phyloP scores from a whole-genome alignment of 257 asterid genomes.

The Petrea volubilis region DNA sequence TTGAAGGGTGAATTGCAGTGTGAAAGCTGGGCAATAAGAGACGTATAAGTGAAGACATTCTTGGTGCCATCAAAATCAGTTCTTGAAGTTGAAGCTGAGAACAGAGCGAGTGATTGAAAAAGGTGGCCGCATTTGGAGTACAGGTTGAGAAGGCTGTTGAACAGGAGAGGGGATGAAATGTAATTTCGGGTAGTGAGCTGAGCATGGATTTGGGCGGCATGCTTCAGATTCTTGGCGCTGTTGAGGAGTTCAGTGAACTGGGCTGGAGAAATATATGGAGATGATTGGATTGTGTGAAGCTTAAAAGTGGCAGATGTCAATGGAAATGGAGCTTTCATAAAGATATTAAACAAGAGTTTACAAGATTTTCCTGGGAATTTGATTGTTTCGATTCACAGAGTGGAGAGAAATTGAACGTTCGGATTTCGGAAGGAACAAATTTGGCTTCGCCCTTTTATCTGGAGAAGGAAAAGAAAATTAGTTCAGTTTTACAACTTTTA shows the following conservation, averaged over 20 bases:
- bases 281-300: neutral
- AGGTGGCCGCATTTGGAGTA: conserved; percentile 45
- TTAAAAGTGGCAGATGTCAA: neutral
- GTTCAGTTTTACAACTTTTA: too few relatives aligned
- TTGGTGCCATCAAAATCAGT: conserved; percentile 25
- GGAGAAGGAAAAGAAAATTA: neutral
- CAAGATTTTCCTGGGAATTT: neutral
- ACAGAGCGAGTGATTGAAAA: conserved; percentile 31
- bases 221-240: conserved; percentile 29
- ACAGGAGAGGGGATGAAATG: conserved; percentile 34
- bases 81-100: conserved; percentile 30
- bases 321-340: conserved; percentile 28
- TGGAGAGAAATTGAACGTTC: conserved; percentile 10
- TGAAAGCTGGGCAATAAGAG: conserved; percentile 44
- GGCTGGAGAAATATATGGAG: conserved; percentile 21
- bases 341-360: neutral
- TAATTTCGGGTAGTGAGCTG: conserved; percentile 40
- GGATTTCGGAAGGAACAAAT: neutral
- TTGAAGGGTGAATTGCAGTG: conserved; percentile 28
- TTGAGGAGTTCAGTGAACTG: conserved; percentile 36
- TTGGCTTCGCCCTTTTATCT: neutral
- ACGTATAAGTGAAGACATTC: conserved; percentile 50
- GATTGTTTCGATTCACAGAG: neutral
- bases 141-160: conserved; percentile 46
- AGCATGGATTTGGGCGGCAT: conserved; percentile 48